Percentiles rank a stretch among this genome's conserved stretches.
Conservation (phyloP, 2,329 filamentous ascomycete species). For the Metarhizium sp. region DNA sequence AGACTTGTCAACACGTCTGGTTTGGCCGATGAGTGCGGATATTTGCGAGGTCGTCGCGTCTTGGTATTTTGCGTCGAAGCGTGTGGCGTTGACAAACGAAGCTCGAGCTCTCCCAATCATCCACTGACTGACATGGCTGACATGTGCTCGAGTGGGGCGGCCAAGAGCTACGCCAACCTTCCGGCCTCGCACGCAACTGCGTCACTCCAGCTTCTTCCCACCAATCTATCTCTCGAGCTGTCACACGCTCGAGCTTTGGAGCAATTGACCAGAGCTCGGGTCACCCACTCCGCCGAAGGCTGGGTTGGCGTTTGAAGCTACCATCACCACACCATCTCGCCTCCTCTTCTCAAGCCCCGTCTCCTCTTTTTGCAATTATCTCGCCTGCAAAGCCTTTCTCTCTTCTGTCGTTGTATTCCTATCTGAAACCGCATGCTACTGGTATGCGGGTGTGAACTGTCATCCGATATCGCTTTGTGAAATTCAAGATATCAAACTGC, state of each 20-base stretch:
- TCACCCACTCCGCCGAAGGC: not conserved
- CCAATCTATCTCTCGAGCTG: not conserved
- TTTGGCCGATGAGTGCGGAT: not conserved
- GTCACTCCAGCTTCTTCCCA: conserved; percentile 1
- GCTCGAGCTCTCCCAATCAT: not conserved
- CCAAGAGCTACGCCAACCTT: conserved; percentile 1
- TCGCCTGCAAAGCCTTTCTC: not conserved
- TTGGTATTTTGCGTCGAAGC: not conserved
- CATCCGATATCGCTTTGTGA: not conserved
- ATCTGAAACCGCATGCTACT: not conserved
- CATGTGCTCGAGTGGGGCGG: conserved; percentile 1
- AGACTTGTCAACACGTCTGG: not conserved
- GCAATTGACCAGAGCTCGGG: not conserved
- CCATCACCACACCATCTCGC: conserved; percentile 3
- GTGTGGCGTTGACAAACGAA: no score
- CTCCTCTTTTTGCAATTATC: conserved; percentile 1
- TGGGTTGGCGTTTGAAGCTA: not conserved
- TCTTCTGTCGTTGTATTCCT: not conserved
- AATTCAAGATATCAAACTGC: not conserved
- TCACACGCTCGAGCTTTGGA: not conserved
- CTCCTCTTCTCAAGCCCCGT: conserved; percentile 2
- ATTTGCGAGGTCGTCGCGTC: not conserved
- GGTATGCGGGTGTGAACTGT: not conserved
- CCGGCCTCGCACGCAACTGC: not conserved
- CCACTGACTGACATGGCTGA: not conserved